phyloP scores from a whole-genome alignment of 73 alveolate species.

The Tetrahymena elliotti region DNA sequence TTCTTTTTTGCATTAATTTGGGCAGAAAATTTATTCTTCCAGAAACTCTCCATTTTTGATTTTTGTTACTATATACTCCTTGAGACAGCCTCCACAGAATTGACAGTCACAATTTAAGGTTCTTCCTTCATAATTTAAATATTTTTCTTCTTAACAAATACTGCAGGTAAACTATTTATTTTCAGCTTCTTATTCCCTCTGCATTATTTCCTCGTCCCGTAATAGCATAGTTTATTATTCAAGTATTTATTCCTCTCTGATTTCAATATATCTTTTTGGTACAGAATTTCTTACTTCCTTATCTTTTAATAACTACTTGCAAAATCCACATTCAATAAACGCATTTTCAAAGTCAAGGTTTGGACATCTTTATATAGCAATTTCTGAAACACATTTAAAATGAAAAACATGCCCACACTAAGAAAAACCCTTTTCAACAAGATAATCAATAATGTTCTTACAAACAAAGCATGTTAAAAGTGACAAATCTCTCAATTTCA shows the following conservation, averaged over 20 bases:
- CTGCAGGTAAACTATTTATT: background rate
- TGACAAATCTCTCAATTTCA: background rate
- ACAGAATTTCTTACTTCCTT: background rate
- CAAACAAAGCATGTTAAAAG: background rate
- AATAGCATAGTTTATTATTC: background rate
- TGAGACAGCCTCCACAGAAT: background rate
- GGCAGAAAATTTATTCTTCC: background rate
- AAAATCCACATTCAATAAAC: background rate
- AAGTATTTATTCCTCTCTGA: background rate
- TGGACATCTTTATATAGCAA: background rate
- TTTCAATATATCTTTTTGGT: background rate
- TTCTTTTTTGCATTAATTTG: background rate
- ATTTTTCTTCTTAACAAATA: background rate
- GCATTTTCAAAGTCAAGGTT: background rate
- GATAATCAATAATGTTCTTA: background rate
- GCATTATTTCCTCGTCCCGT: background rate
- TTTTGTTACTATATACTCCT: background rate
- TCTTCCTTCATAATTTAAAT: background rate
- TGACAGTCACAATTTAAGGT: background rate
- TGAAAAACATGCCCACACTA: background rate
- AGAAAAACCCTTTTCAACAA: background rate
- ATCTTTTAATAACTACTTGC: background rate
- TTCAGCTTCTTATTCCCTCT: background rate
- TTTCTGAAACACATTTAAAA: background rate
- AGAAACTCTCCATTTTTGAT: background rate